Evolutionary conservation across 495 filamentous ascomycete genomes (phyloP), one percentile per base, ranked within the genome.

Genomic region (Talaromyces liani): DNA sequence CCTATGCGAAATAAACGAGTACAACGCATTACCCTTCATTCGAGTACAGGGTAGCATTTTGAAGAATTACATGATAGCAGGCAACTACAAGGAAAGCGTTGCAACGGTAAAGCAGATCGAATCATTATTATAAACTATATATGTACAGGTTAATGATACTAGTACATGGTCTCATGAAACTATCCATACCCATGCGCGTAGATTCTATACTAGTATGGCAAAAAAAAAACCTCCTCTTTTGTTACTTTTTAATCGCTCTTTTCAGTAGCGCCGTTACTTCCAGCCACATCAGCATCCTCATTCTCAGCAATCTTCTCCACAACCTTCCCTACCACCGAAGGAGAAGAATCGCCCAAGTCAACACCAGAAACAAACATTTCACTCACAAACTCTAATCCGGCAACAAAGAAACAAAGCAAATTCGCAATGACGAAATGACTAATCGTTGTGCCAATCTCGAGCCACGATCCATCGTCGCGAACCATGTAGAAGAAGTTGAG

Each of bases 401-500:
- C 89, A 49, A 99, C 93, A 74, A 98, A 99, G 4, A 96, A 86
- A 69, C 91, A 93, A 39, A 98, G 71, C 68, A 89, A 65, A 71
- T 92, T 96, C 18, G 91, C 93, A 74, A 99, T 98, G 64, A 84
- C 84, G 73, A 97, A 99, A 68, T 97, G 91, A 67, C 84, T 94
- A 65, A 99, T 99, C 1, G 89, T 96, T 34, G 90, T 93, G 56
- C 95, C 95, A 69, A 98, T 99, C 68, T 99, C 95, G 60, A 99
- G 77, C 95, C 95, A 99, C 39, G 87, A 91, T 0, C 95, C 94
- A 72, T 98, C 92, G 71, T 99, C 95, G 62, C 87, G 87, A 6
- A 99, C 95, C 71, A 96, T 88, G 83, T 88, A 99, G 75, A 99
- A 99, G 81, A 99, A 99, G 73, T 94, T 92, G 61, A 99, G 80